phyloP scores from a whole-genome alignment of 225 moss, liverwort and hornwort species.

The Marchantia paleacea region DNA sequence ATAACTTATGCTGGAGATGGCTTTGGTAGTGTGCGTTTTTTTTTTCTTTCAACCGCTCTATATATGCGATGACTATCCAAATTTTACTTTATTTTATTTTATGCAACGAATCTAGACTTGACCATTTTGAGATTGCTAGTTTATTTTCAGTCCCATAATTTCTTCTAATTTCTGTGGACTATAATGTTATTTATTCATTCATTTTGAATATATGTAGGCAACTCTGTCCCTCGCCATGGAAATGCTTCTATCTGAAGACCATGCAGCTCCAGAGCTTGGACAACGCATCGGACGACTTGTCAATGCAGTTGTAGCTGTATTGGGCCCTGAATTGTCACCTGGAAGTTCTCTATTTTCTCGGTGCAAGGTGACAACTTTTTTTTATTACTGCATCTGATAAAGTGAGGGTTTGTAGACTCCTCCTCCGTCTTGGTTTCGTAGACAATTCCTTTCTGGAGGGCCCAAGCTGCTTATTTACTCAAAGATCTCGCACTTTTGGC shows the following conservation, averaged over 20 bases:
- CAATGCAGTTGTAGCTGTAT: slow-evolving; percentile 94
- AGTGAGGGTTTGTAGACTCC: no score
- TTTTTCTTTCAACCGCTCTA: no score
- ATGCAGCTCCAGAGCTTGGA: slow-evolving; percentile 75
- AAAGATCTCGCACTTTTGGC: slow-evolving; percentile 21
- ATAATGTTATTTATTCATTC: not conserved
- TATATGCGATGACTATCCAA: not conserved
- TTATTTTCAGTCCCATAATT: no score
- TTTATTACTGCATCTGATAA: no score
- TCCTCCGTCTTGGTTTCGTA: no score
- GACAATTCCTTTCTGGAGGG: no score
- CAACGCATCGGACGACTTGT: slow-evolving; percentile 94
- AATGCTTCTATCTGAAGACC: slow-evolving; percentile 87
- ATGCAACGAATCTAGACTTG: not conserved
- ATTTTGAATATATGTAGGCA: slow-evolving; percentile 37
- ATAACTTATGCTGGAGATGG: not conserved
- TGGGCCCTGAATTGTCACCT: slow-evolving; percentile 95
- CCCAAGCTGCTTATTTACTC: not conserved
- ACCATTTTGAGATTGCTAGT: not conserved
- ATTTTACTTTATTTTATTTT: not conserved
- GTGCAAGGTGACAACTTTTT: slow-evolving; percentile 50
- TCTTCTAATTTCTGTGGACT: no score
- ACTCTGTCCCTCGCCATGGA: slow-evolving; percentile 94
- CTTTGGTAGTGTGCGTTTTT: not conserved
- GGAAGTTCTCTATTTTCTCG: slow-evolving; percentile 90